phyloP scores from a whole-genome alignment of 768 basidiomycete species.

The Tylopilus intermedius region DNA sequence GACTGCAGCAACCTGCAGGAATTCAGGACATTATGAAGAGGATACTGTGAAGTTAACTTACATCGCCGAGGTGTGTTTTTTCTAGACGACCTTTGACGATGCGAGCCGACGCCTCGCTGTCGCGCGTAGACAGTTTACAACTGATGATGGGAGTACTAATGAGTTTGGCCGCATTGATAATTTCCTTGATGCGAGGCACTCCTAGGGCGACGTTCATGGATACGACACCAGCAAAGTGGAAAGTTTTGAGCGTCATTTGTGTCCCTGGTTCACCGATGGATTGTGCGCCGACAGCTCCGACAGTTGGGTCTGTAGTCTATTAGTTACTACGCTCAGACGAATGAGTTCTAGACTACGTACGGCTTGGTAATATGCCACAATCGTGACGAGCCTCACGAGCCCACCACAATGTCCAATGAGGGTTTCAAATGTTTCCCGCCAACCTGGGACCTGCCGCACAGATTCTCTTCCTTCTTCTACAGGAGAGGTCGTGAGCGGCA shows the following conservation, averaged over 20 bases:
- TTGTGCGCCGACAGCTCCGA: slow-evolving; percentile 97
- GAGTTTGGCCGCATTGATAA: slow-evolving; percentile 96
- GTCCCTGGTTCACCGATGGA: slow-evolving; percentile 99
- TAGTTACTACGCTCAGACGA: not conserved
- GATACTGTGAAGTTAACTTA: slow-evolving; percentile 32
- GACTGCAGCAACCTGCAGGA: slow-evolving; percentile 73
- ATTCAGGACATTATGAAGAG: not conserved
- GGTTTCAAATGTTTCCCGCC: too few species aligned
- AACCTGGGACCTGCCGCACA: too few species aligned
- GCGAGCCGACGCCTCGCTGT: slow-evolving; percentile 88
- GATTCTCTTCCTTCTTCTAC: too few species aligned
- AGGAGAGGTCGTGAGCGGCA: too few species aligned
- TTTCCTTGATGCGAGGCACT: slow-evolving; percentile 99
- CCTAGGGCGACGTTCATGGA: slow-evolving; percentile 99
- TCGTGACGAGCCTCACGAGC: too few species aligned
- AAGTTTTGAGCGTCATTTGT: slow-evolving; percentile 99
- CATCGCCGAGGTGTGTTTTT: slow-evolving; percentile 91
- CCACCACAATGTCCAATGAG: too few species aligned
- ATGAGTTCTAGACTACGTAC: slow-evolving; percentile 32
- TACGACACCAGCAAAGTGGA: slow-evolving; percentile 99
- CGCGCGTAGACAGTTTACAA: slow-evolving; percentile 79
- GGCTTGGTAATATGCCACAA: too few species aligned
- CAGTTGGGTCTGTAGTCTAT: slow-evolving; percentile 71
- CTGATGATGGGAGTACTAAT: slow-evolving; percentile 99
- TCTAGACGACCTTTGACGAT: slow-evolving; percentile 97